Percentiles rank a stretch among this genome's conserved stretches.
Conservation (phyloP, 1,284 basidiomycete genomes). For the Mycena sp. region DNA sequence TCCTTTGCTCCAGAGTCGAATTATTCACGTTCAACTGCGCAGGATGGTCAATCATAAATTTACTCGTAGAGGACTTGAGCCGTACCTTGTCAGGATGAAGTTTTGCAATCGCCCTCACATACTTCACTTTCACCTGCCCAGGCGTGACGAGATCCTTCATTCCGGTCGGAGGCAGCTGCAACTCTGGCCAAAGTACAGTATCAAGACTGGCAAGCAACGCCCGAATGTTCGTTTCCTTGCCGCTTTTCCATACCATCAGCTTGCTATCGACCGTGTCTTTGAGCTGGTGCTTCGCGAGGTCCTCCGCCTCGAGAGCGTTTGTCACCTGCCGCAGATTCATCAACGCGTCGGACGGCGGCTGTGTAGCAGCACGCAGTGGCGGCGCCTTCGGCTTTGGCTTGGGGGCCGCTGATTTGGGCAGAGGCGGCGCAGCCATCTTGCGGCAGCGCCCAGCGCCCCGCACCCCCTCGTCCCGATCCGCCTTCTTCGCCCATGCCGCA, state of each 20-base stretch:
- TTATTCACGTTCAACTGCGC: conserved; percentile 77
- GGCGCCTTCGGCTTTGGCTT: conserved; percentile 42
- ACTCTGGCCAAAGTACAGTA: conserved; percentile 83
- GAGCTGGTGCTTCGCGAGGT: conserved; percentile 70
- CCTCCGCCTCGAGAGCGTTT: conserved; percentile 79
- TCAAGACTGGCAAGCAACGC: conserved; percentile 91
- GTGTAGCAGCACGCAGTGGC: neutral
- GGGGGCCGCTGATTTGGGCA: conserved; percentile 32
- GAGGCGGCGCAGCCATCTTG: conserved; percentile 61
- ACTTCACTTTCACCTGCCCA: conserved; percentile 91
- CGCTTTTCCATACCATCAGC: conserved; percentile 83
- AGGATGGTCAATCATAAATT: neutral
- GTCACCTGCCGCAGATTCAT: conserved; percentile 71
- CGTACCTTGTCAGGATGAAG: conserved; percentile 96
- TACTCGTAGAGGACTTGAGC: conserved; percentile 14
- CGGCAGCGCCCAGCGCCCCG: conserved; percentile 78
- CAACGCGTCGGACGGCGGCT: conserved; percentile 64
- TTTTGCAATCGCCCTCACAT: conserved; percentile 91
- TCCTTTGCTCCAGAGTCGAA: conserved; percentile 91
- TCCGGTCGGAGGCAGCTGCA: conserved; percentile 86
- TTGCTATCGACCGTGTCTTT: conserved; percentile 89
- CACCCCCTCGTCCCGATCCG: conserved; percentile 68
- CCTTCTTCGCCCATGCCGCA: conserved; percentile 61
- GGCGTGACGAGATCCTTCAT: conserved; percentile 90
- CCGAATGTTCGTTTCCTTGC: conserved; percentile 93